Conservation (phyloP, 345 rosid genomes). For the Litchi chinensis region DNA sequence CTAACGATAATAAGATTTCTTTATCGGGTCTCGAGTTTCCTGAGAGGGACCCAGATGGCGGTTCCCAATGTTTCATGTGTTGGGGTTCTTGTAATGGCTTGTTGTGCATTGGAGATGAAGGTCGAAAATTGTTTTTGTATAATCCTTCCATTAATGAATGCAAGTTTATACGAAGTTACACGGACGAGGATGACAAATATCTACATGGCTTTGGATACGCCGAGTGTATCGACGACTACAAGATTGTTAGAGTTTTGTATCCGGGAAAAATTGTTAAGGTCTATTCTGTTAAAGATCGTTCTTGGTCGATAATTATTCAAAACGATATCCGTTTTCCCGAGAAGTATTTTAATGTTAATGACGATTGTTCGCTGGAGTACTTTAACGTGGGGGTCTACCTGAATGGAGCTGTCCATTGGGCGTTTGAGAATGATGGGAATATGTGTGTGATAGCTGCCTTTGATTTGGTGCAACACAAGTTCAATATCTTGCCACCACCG, state of each 20-base stretch:
- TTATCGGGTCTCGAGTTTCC: background rate
- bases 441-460: too few relatives aligned
- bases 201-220: background rate
- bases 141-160: background rate
- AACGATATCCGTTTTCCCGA: too few relatives aligned
- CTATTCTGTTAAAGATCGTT: background rate
- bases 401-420: too few relatives aligned
- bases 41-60: background rate
- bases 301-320: background rate
- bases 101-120: background rate
- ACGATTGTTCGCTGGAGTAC: too few relatives aligned
- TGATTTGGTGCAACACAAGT: too few relatives aligned
- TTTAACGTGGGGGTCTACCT: background rate
- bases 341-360: too few relatives aligned
- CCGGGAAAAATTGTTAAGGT: background rate
- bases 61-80: background rate
- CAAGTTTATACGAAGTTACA: background rate
- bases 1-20: background rate
- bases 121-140: background rate
- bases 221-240: too few relatives aligned
- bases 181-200: background rate
- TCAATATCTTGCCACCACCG: background rate
- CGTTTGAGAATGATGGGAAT: too few relatives aligned
- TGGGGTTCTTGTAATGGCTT: background rate
- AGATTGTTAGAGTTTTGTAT: too few relatives aligned